phyloP scores from a whole-genome alignment of 164 flowering plant species.

The Protea cynaroides region DNA sequence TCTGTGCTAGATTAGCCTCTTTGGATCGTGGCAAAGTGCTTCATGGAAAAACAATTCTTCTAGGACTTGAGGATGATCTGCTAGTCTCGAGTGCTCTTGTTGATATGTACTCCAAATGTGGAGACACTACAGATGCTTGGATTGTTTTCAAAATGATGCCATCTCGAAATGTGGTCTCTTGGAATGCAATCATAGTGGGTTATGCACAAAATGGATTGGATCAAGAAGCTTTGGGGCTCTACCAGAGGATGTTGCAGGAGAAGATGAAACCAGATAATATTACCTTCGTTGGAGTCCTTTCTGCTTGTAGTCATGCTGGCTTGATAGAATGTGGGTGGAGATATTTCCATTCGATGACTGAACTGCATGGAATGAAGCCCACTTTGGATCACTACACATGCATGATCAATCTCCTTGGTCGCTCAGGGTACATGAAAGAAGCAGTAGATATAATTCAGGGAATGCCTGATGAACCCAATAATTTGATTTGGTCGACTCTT shows the following conservation, averaged over 20 bases:
- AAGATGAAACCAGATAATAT: constrained; percentile 43
- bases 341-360: constrained; percentile 38
- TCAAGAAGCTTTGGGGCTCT: constrained; percentile 43
- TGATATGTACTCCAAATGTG: constrained; percentile 68
- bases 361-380: constrained; percentile 37
- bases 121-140: constrained; percentile 35
- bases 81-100: constrained; percentile 49
- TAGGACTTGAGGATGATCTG: constrained; percentile 33
- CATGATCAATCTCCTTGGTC: constrained; percentile 51
- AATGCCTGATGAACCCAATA: constrained; percentile 38
- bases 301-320: constrained; percentile 34
- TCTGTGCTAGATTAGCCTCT: constrained; percentile 44
- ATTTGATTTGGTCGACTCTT: constrained; percentile 51
- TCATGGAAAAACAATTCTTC: constrained; percentile 32
- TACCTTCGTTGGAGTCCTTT: constrained; percentile 50
- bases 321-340: constrained; percentile 38
- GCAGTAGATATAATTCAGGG: constrained; percentile 34
- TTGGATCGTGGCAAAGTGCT: constrained; percentile 38
- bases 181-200: constrained; percentile 36
- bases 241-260: constrained; percentile 37
- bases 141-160: constrained; percentile 33
- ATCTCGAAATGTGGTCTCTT: constrained; percentile 28
- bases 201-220: constrained; percentile 47
- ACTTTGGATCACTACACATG: constrained; percentile 52
- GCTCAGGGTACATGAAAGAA: constrained; percentile 31